Evolutionary conservation across 345 rosid species (phyloP), one percentile per base, ranked within the genome.

Genomic region (Hypericum perforatum): DNA sequence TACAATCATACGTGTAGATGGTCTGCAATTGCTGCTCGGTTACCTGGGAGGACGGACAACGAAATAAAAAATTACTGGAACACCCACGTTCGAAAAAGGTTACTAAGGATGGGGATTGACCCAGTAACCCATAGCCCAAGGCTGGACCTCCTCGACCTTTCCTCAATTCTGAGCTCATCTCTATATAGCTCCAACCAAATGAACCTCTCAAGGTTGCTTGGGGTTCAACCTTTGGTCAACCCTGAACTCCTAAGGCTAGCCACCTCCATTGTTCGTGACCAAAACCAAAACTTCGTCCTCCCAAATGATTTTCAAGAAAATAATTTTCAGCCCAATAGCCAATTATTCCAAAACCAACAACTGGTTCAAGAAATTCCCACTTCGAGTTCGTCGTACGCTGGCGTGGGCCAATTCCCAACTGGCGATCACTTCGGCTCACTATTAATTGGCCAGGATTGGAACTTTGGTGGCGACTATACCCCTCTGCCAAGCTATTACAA

Each of bases 21-120:
- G 95, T 83, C 95, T 0, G 78, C 89, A 0, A 86, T 86, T 61
- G 95, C 95, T 7, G 70, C 86, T 53, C 81, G 80, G 14, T 76
- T 86, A 63, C 95, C 95, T 0, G 95, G 95, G 60, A 70, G 95
- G 65, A 86, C 95, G 0, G 95, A 86, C 32, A 83, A 86, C 37
- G 95, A 86, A 59, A 83, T 86, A 37, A 86, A 86, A 56, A 86
- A 86, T 45, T 83, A 68, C 8, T 86, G 95, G 95, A 86, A 86
- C 73, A 86, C 95, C 5, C 86, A 86, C 69, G 76, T 86, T 40
- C 63, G 91, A 52, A 86, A 81, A 67, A 73, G 71, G 74, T 65
- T 86, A 36, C 84, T 86, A 22, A 75, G 86, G 39, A 83, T 86
- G 91, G 95, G 95, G 38, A 83, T 86, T 8, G 95, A 86, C 65